Evolutionary conservation across 805 yeast species (phyloP).

Genomic region (Pichia paraexigua): DNA sequence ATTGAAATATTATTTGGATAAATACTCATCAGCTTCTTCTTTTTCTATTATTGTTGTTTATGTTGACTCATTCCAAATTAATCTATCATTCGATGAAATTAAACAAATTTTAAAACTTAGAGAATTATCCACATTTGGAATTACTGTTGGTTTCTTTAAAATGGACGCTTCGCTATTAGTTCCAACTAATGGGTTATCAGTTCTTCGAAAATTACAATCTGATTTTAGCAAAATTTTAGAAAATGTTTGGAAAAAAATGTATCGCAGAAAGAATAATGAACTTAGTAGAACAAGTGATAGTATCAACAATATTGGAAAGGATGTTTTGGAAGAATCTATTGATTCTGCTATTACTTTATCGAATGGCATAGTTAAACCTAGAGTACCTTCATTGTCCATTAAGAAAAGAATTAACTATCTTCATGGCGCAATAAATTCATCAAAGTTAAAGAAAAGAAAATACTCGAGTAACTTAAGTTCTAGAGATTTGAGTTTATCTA

Average conservation of each 20-base stretch:
- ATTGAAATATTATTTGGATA: constrained; percentile 1
- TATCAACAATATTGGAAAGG: neutral
- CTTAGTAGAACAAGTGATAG: neutral
- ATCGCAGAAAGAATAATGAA: neutral
- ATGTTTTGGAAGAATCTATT: neutral
- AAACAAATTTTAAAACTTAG: constrained; percentile 3
- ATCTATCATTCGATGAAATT: constrained; percentile 2
- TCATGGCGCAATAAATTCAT: neutral
- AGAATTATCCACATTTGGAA: neutral
- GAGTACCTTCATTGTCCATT: neutral
- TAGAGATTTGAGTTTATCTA: neutral
- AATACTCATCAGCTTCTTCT: neutral
- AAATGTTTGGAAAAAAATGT: constrained; percentile 3
- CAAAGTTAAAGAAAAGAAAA: constrained; percentile 1
- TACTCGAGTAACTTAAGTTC: neutral
- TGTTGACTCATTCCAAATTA: constrained; percentile 5
- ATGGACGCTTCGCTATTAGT: neutral
- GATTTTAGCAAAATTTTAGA: neutral
- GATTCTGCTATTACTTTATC: neutral
- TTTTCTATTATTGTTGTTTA: constrained; percentile 11
- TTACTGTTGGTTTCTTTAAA: constrained; percentile 9
- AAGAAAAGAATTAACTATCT: constrained; percentile 3
- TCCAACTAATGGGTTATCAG: neutral
- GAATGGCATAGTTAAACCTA: neutral
- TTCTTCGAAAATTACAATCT: neutral